Base-by-base conservation (phyloP, 208 protist genomes). In the Trypanosoma cruzi region DNA sequence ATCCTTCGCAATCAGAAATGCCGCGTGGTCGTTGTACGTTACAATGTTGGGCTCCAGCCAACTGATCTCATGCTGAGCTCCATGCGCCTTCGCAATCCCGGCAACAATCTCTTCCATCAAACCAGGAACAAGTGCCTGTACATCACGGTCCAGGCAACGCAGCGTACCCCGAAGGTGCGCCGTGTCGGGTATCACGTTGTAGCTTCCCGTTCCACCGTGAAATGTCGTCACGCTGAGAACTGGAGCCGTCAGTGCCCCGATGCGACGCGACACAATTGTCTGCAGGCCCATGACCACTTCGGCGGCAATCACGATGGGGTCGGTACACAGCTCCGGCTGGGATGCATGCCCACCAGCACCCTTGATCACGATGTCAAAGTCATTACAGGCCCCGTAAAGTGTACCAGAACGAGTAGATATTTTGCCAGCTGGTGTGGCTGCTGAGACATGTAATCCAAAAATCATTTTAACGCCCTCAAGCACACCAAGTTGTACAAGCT, bases 1-100 rank as follows among this genome's bases (percentile, higher is more conserved):
- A 13, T 53, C 62, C 71, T 69, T 79, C 0, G 79, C 80, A 50
- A 90, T 58, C 26, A 85, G 81, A 69, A 84, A 93, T 22, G 88
- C 88, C 61, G 74, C 71, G 5, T 80, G 77, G 53, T 93, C 82
- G 62, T 93, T 93, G 73, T 86, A 89, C 24, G 88, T 93, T 36
- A 93, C 77, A 44, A 93, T 93, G 63, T 93, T 92, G 22, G 87
- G 88, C 75, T 86, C 84, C 58, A 93, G 73, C 87, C 87, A 93
- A 50, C 67, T 90, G 71, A 93, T 48, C 49, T 81, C 79, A 40
- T 84, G 73, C 34, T 84, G 40, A 11, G 88, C 88, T 14, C 81
- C 78, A 52, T 93, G 85, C 4, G 85, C 85, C 56, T 73, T 78
- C 2, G 85, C 64, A 57, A 93, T 81, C 34, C 88, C 82, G n/a